Base-by-base conservation (phyloP, 2,329 filamentous ascomycete genomes). In the Pseudogymnoascus sp. region DNA sequence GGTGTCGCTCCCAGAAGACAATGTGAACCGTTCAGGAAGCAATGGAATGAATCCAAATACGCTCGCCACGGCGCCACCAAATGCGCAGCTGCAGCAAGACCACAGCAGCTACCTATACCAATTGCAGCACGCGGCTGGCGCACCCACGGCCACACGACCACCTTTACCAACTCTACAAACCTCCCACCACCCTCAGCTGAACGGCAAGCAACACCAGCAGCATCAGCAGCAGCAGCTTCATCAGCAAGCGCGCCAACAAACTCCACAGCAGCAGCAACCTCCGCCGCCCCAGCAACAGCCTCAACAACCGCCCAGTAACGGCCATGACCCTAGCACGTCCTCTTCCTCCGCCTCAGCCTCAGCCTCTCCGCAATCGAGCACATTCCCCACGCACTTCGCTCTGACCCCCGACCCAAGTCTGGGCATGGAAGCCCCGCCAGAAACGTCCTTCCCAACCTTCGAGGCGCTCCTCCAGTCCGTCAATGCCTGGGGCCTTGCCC, bases 391-490 rank as follows among this genome's bases (percentile, higher is more conserved):
- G 16, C 58, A 38, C n/a, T 61, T 52, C 5, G 37, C 61, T 16
- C n/a, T 49, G 3, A 60, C 33, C 3, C 29, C 61, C 29, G 45
- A 52, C 16, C 38, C 49, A n/a, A 52, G 12, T 37, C 16, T 59
- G 8, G 35, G 31, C 19, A 59, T 62, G 43, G 33, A 37, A 10
- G 64, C 71, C 14, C 85, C 85, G 3, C 84, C 84, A 1, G 83
- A 87, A 68, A 85, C 84, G 6, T 86, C 82, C 67, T 88, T 84
- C 66, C 80, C 83, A 2, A 87, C 83, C 2, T 76, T 88, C 26
- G 85, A 88, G 65, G 83, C 83, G 6, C 81, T 88, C 7, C 85
- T 87, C 69, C 83, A 85, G 70, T 82, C 82, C 31, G 84, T 87
- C 16, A 74, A 87, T 63, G 76, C 79, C n/a, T 87, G 87, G 69